Evolutionary conservation across 192 early-diverging fungal species (phyloP).

Genomic region (Backusella tarrabulga): DNA sequence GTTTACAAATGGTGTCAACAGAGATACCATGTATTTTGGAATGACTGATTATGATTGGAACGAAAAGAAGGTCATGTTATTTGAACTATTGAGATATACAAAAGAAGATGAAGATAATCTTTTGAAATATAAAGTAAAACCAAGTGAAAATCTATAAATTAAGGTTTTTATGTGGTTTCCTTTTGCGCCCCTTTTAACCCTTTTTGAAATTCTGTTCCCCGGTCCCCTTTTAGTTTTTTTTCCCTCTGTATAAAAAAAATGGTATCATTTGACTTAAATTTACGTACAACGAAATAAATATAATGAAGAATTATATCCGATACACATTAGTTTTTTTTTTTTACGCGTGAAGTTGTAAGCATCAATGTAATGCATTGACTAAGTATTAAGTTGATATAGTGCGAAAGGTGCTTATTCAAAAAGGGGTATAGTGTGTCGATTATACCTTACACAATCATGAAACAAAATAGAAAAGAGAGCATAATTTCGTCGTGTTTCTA

Average conservation of each 20-base stretch:
- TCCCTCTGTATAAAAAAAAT: neutral
- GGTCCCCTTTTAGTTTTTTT: neutral
- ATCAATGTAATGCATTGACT: no score
- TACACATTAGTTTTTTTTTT: neutral
- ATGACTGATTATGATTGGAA: neutral
- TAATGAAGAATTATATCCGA: neutral
- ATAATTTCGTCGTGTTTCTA: neutral
- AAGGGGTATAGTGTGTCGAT: no score
- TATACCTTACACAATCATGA: neutral
- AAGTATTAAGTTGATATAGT: no score
- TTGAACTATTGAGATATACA: neutral
- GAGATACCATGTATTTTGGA: neutral
- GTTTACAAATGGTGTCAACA: neutral
- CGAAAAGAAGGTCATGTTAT: neutral
- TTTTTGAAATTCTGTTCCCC: neutral
- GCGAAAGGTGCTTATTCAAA: no score
- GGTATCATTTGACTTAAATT: neutral
- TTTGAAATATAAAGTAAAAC: neutral
- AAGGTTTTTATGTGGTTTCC: neutral
- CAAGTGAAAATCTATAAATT: neutral
- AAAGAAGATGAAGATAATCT: conserved; percentile 1
- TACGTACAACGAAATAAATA: neutral
- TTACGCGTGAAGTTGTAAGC: neutral
- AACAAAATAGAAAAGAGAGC: neutral
- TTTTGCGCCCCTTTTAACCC: no score